Evolutionary conservation across 129 eudicot genomes (phyloP).

Genomic region (Rutidosis leptorrhynchoides): DNA sequence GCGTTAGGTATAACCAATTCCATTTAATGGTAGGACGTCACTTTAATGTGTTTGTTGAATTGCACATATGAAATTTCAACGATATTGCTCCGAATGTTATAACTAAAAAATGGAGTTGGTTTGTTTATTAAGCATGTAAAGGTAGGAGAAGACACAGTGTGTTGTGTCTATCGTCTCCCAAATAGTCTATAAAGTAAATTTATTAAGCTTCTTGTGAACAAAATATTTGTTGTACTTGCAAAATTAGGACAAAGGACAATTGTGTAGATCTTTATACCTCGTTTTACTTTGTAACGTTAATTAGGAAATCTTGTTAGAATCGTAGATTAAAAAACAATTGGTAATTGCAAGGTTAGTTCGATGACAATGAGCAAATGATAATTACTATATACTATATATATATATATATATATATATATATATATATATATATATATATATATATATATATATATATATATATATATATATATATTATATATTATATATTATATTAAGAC

Average conservation of each 20-base stretch:
- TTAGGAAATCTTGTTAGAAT: neutral
- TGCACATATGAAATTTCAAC: neutral
- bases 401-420: too few relatives aligned
- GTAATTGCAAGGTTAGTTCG: neutral
- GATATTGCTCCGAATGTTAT: neutral
- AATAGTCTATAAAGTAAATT: too few relatives aligned
- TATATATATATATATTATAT: too few relatives aligned
- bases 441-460: too few relatives aligned
- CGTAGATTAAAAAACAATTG: neutral
- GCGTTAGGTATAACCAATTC: conserved; percentile 7
- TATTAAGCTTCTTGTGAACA: too few relatives aligned
- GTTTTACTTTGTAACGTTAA: neutral
- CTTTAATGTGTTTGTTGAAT: neutral
- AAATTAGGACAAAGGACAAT: too few relatives aligned
- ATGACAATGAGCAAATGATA: conserved; percentile 7
- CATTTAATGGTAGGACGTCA: neutral
- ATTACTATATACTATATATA: too few relatives aligned
- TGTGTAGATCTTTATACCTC: neutral
- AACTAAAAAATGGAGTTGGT: neutral
- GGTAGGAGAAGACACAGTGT: too few relatives aligned
- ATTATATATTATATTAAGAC: too few relatives aligned
- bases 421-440: too few relatives aligned
- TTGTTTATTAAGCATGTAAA: conserved; percentile 14
- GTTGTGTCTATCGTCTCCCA: too few relatives aligned
- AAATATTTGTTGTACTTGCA: too few relatives aligned